Evolutionary conservation across 805 yeast species (phyloP).

Genomic region (Nakazawaea sp.): DNA sequence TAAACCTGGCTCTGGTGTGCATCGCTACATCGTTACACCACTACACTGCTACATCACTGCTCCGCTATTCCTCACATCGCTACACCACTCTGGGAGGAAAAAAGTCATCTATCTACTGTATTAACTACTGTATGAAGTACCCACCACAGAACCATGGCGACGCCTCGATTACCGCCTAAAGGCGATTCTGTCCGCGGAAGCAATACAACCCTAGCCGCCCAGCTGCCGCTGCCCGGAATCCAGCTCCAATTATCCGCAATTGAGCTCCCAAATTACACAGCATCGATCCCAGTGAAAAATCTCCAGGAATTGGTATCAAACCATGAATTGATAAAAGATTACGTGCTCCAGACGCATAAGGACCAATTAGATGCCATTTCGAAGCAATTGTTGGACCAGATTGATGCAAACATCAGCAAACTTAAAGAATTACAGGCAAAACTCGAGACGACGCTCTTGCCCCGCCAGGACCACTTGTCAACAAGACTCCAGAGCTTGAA

Average conservation of each 20-base stretch:
- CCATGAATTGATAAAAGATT: constrained; percentile 5
- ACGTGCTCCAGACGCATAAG: background rate
- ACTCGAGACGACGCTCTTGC: background rate
- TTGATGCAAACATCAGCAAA: constrained; percentile 1
- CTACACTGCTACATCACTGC: too few species aligned
- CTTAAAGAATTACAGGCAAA: background rate
- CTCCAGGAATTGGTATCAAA: constrained; percentile 1
- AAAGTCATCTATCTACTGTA: too few species aligned
- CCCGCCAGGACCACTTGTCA: background rate
- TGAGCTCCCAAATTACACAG: constrained; percentile 1
- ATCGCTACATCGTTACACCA: too few species aligned
- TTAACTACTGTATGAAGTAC: too few species aligned
- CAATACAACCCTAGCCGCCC: background rate
- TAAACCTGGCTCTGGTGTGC: too few species aligned
- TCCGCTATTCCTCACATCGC: too few species aligned
- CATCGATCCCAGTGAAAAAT: constrained; percentile 2
- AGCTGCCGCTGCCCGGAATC: background rate
- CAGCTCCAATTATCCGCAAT: background rate
- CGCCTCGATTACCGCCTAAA: background rate
- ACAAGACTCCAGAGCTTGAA: background rate
- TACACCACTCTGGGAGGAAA: too few species aligned
- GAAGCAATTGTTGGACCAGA: background rate
- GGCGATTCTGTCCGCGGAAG: too few species aligned
- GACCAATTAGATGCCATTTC: background rate
- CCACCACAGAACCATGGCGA: too few species aligned